Base-by-base conservation (phyloP, 176 grass and related monocot genomes). In the Bonia amplexicaulis region DNA sequence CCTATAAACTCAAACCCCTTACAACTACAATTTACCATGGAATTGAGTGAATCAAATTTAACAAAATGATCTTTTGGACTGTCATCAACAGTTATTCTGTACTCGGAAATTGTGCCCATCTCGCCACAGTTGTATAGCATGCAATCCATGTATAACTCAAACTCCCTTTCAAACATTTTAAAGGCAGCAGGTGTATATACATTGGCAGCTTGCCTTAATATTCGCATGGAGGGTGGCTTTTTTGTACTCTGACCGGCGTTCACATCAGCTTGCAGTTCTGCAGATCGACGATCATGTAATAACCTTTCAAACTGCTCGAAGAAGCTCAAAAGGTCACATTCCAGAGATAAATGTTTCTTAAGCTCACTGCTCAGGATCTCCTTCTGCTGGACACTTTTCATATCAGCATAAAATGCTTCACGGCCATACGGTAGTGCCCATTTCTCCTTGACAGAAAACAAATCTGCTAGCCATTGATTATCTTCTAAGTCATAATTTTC, bases 71-170 rank as follows among this genome's bases (percentile, higher is more conserved):
- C 90, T 84, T 79, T 93, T 39, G 82, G 74, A 68, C 85, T 89
- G 69, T 94, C 90, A 59, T 93, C 92, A 44, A 88, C 70, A 77
- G 76, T 66, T 59, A 97, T 84, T 66, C 81, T 94, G 64, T 97
- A 97, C 40, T 90, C 82, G n/a, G 80, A 93, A 74, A 91, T 82
- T 35, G 95, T 88, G 48, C 89, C 91, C 73, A 88, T 84, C 67
- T 95, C 87, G 7, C 89, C 85, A 88, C 66, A 91, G 67, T 61
- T 91, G 83, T 93, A 97, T 74, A 97, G 76, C 85, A 92, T 90
- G 81, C 95, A 97, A 86, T 95, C 92, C 90, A 97, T 97, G 89
- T 93, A 97, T 81, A 93, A 87, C 73, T 97, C 95, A 93, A 97
- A 97, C 78, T 97, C 90, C 76, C 65, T 93, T 85, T 97, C 95